Evolutionary conservation across 1,139 yeast species (phyloP), one percentile per base, ranked within the genome.

Genomic region (Suzukiozyma palmioleophila): DNA sequence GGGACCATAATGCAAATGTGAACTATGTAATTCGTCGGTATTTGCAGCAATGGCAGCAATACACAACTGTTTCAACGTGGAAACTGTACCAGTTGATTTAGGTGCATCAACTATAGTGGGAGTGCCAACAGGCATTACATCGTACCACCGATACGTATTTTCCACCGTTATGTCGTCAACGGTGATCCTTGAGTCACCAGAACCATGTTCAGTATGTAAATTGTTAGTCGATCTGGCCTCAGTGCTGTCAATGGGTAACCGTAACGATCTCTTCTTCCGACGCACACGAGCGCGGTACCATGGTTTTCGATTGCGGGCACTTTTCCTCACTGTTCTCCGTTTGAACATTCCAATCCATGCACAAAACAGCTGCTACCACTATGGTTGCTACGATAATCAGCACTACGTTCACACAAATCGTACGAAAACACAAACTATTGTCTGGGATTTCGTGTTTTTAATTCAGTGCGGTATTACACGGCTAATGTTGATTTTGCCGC

Each of bases 11-110:
- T 53, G 53, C 16, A 69, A 46, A 42, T 56, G 49, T 0, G 44
- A 37, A 1, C 49, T 35, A 21, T 53, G 58, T 6, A 69, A 32
- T 3, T 43, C 44, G 4, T 52, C 49, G 0, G 59, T 54, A 35
- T 65, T 57, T 10, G 42, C 43, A 1, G 74, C 71, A 18, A 69
- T 41, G 12, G 46, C 41, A 11, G 49, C 50, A 1, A 67, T 63
- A 43, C 74, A 66, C 6, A 60, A 30, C 29, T 47, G 44, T 33
- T 53, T 54, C 13, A 64, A 46, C 1, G 56, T 18, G 11, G 37
- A 26, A 40, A n/a, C 24, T 11, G 28, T 6, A 31, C 9, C 26
- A 21, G 26, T n/a, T 14, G 32, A 13, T 6, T 8, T 12, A 10
- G 26, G 11, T 6, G 12, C 25, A 16, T 18, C 13, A 15, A 15